Conservation (phyloP, 208 protist species). For the Balamuthia mandrillaris region DNA sequence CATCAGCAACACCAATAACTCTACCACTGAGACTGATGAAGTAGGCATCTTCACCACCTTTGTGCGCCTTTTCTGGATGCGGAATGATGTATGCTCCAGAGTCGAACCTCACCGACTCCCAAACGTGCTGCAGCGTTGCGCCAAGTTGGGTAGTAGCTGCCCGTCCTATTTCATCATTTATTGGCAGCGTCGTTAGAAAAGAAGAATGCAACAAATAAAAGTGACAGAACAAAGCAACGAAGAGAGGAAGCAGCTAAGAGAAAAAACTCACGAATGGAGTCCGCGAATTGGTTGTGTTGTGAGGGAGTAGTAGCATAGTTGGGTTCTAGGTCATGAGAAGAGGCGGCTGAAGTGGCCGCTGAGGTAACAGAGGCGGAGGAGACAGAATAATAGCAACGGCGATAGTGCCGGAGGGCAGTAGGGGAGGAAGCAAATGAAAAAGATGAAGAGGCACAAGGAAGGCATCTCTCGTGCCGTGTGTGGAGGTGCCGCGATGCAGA, state of each 20-base stretch:
- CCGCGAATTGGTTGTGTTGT: no score
- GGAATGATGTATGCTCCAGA: background rate
- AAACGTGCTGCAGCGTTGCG: no score
- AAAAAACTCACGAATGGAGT: no score
- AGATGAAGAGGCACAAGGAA: background rate
- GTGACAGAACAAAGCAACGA: background rate
- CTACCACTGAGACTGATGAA: background rate
- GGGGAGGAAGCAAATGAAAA: no score
- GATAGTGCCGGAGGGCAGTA: background rate
- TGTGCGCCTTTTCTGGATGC: background rate
- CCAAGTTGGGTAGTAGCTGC: background rate
- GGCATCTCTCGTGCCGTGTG: background rate
- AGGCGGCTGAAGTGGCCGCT: no score
- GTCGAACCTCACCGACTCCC: background rate
- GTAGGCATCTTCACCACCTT: background rate
- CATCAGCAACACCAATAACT: background rate
- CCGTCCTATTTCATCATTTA: background rate
- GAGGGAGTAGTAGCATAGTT: no score
- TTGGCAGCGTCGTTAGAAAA: background rate
- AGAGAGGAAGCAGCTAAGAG: background rate
- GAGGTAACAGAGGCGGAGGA: background rate
- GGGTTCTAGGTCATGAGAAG: no score
- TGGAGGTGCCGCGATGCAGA: background rate
- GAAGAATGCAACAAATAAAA: background rate
- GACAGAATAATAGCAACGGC: background rate